Evolutionary conservation across 768 basidiomycete genomes (phyloP), one percentile per base, ranked within the genome.

Genomic region (Boletus patriciae): DNA sequence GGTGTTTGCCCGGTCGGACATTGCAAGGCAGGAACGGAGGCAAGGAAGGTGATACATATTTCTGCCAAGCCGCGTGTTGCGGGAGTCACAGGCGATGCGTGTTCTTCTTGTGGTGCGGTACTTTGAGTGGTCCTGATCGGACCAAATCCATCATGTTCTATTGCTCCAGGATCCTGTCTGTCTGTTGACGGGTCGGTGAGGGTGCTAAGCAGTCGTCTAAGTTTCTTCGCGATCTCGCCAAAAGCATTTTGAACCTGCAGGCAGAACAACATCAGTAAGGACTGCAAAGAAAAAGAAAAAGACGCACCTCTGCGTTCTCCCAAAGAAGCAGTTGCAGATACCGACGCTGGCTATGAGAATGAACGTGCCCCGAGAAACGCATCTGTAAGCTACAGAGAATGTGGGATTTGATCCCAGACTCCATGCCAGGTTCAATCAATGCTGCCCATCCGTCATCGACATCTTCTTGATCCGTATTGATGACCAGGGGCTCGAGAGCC

Each of bases 301-400:
- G 37, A 77, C 83, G 65, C 61, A 93, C 92, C 62, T 92, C 89
- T 43, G 76, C 64, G 56, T 81, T 83, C 56, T 83, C 83, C 83
- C 92, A 92, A 25, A 93, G 69, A 9, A 80, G 67, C 29, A 76
- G 74, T 47, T 88, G 81, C 23, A 92, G 73, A 40, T 71, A 73
- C 67, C 54, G 78, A 73, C 41, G 69, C 50, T 37, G 63, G 55
- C 51, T 38, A 48, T 48, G 16, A 49, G 50, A 37, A 51, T 52
- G 48, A 55, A 52, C 40, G 46, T 60, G 42, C 42, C 44, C 21
- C 31, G 56, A 51, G 11, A 61, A 50, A 33, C 50, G 52, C 8
- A 44, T 50, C 25, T 65, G 71, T 53, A 83, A 62, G 38, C 58
- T 61, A 47, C 73, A 72, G 41, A 90, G 74, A 0, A 77, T 72